phyloP scores from a whole-genome alignment of 2,329 filamentous ascomycete species.

The Pestalotiopsis sp. region DNA sequence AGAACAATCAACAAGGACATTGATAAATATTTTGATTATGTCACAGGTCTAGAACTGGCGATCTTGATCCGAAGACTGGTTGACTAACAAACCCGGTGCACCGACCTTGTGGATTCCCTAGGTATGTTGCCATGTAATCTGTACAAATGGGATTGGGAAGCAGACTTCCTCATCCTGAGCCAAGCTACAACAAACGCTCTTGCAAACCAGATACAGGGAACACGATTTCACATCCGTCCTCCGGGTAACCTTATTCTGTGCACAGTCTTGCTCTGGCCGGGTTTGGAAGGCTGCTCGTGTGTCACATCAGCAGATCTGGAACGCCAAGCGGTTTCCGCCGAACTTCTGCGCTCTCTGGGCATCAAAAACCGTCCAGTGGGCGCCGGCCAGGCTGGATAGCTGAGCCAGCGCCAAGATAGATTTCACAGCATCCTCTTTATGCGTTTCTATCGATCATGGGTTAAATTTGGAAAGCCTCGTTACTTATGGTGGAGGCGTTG shows the following conservation, averaged over 20 bases:
- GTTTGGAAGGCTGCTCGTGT: neutral
- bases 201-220: neutral
- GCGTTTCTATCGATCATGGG: slow-evolving; percentile 6
- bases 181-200: neutral
- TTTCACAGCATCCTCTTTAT: slow-evolving; percentile 12
- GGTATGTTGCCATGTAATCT: neutral
- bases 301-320: slow-evolving; percentile 14
- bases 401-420: slow-evolving; percentile 7
- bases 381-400: slow-evolving; percentile 2
- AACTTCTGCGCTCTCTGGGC: slow-evolving; percentile 11
- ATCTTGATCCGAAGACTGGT: neutral
- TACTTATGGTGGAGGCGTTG: neutral
- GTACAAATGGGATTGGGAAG: neutral
- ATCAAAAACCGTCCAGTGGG: slow-evolving; percentile 11
- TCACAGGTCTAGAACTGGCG: neutral
- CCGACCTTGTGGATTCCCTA: neutral
- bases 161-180: neutral
- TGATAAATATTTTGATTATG: neutral
- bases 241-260: neutral
- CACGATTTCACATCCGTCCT: neutral
- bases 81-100: neutral
- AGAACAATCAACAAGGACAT: neutral
- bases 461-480: neutral
- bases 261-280: neutral
- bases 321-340: slow-evolving; percentile 19